Base-by-base conservation (phyloP, 2,329 filamentous ascomycete species). In the Diaporthe australafricana region DNA sequence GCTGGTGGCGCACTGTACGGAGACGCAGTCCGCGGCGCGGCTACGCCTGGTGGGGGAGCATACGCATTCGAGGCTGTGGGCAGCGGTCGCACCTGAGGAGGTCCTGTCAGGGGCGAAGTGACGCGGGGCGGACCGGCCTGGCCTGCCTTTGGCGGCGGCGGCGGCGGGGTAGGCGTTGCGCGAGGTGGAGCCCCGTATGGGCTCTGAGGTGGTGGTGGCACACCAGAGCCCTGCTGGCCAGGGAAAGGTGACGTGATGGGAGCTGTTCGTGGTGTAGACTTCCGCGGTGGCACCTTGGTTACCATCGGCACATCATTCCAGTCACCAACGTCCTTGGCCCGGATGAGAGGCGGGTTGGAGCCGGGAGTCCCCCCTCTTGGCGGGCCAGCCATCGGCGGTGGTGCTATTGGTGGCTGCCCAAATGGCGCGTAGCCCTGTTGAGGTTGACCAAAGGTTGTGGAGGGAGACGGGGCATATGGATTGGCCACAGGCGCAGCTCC, bases 241-340 rank as follows among this genome's bases (percentile, higher is more conserved):
- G 90, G 88, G 85, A 96, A 97, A 11, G 94, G 94, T 22, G 93
- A 90, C n/a, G 87, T 90, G 65, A 95, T 90, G 3, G 92, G 86
- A 66, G 90, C 89, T 25, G 90, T 85, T 70, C 87, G 90, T 2
- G 95, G 94, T 1, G 96, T 98, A 56, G 87, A 87, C 79, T 92
- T 90, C 75, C 95, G 91, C 27, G 92, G 88, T 17, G 89, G 88
- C n/a, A 92, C 87, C 84, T 96, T 94, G 56, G 90, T 87, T 56
- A 98, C 93, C 77, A 98, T 89, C 1, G 96, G 96, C 66, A 97
- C 92, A 81, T 99, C 96, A 77, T 99, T 99, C 96, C 96, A 99
- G 77, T 93, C 93, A 35, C 92, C 90, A 74, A 92, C 91, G 75
- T 93, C 92, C 78, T 91, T 92, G 71, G 89, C 86, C 78, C 90